Evolutionary conservation across 1,284 basidiomycete genomes (phyloP), one percentile per base, ranked within the genome.

Genomic region (Cutaneotrichosporon sp.): DNA sequence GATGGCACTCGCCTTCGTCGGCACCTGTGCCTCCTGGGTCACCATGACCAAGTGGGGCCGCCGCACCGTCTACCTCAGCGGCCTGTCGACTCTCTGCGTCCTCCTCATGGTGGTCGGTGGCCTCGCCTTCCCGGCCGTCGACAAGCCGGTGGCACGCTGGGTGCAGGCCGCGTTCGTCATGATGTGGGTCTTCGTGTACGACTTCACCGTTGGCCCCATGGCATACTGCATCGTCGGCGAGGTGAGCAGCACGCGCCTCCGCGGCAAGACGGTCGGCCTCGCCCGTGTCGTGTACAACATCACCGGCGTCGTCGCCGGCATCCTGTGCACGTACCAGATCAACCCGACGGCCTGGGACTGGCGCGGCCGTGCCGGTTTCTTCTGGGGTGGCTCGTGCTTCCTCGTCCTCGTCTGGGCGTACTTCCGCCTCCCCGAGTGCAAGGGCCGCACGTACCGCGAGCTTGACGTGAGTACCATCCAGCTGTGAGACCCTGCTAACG

Each of bases 201-300:
- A 72, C 61, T 53, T 69, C 38, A 71, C 73, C n/a, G 60, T 70
- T 54, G 73, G 73, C 18, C 54, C 54, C 10, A 31, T 56, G 24
- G 45, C 54, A 9, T 56, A 62, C 55, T 68, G 70, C 52, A 65
- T 81, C 45, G 78, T 81, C 42, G 78, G 78, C 10, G 81, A 82
- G 63, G 72, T 76, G 24, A 67, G 73, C 0, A 78, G 79, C n/a
- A 80, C 79, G 11, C 77, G 81, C 33, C 72, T 82, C 6, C 73
- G 81, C 50, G 74, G 78, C 53, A 83, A 83, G 72, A 79, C 82
- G 3, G 79, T 84, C 69, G 82, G 80, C 4, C 74, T 84, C 13
- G 66, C 69, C 9, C 75, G 82, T 34, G 79, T 77, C 63, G 64
- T 71, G 11, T 83, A 82, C 76, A 80, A 81, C 65, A 67, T 81